phyloP scores from a whole-genome alignment of 306 rosid species.

The Acacia acuminata region DNA sequence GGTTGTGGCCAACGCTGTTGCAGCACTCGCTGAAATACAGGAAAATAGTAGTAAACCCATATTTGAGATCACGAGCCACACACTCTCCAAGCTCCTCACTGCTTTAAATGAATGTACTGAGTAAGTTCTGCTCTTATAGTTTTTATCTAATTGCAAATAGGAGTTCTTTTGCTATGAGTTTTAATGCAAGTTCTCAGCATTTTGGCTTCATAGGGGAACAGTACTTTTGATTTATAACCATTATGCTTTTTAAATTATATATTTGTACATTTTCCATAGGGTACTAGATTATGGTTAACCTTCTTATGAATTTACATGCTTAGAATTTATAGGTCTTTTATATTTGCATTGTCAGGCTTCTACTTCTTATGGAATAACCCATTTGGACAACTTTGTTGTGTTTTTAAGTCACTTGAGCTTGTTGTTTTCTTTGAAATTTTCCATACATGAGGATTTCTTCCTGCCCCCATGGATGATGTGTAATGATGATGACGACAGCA shows the following conservation, averaged over 20 bases:
- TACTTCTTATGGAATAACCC: neutral
- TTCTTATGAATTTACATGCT: neutral
- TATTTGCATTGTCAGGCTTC: neutral
- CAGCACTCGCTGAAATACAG: slow-evolving; percentile 97
- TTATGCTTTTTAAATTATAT: slow-evolving; percentile 22
- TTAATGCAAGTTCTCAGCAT: neutral
- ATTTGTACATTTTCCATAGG: slow-evolving; percentile 4
- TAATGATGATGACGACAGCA: neutral
- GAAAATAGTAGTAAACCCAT: slow-evolving; percentile 83
- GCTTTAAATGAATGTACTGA: slow-evolving; percentile 99
- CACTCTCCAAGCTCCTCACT: slow-evolving; percentile 94
- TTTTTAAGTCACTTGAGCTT: neutral
- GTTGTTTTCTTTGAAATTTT: neutral
- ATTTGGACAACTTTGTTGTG: neutral
- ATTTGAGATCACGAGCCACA: slow-evolving; percentile 87
- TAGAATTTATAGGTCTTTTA: neutral
- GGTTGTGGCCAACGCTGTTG: slow-evolving; percentile 99
- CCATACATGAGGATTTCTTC: neutral
- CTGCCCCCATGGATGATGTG: neutral
- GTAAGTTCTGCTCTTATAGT: slow-evolving; percentile 53
- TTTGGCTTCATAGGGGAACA: slow-evolving; percentile 3
- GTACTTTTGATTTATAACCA: slow-evolving; percentile 12
- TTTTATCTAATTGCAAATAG: slow-evolving; percentile 21
- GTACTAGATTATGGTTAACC: neutral
- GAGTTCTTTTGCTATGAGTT: neutral